Conservation (phyloP, 441 rosid genomes). For the Erodium moschatum region DNA sequence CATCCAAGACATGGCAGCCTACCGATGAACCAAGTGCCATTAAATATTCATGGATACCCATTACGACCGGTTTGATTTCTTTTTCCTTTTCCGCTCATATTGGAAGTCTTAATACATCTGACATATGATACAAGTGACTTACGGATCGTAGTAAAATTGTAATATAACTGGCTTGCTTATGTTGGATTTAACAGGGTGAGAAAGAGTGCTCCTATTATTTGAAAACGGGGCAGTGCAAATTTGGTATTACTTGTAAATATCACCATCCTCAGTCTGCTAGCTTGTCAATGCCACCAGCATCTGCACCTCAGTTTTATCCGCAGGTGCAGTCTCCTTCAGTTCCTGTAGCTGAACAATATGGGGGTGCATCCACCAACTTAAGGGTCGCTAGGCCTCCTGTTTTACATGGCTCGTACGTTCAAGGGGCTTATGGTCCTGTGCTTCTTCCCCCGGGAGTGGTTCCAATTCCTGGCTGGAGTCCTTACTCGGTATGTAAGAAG, state of each 20-base stretch:
- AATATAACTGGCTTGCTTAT: conserved; percentile 8
- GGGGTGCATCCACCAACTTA: conserved; percentile 31
- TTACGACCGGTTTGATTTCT: conserved; percentile 67
- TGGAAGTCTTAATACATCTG: background rate
- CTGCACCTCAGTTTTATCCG: conserved; percentile 43
- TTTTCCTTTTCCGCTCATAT: background rate
- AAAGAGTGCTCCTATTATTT: conserved; percentile 79
- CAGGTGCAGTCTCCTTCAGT: conserved; percentile 55
- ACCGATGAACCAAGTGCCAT: conserved; percentile 42
- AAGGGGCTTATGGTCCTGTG: conserved; percentile 61
- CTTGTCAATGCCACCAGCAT: conserved; percentile 31
- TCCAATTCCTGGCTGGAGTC: conserved; percentile 64
- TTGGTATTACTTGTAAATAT: conserved; percentile 80
- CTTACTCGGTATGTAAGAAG: conserved; percentile 48
- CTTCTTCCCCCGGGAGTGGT: conserved; percentile 66
- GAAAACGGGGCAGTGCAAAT: conserved; percentile 90
- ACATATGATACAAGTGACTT: background rate
- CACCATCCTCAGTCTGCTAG: conserved; percentile 67
- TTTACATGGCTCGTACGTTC: conserved; percentile 57
- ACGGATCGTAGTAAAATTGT: background rate
- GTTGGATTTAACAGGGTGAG: conserved; percentile 43
- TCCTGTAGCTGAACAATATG: conserved; percentile 64
- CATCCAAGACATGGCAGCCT: conserved; percentile 31
- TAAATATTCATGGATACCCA: conserved; percentile 73
- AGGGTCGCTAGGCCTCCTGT: conserved; percentile 64